These are phyloP conservation scores for Immersiporthe knoxdaviesiana DNA, from an alignment of 2,329 filamentous ascomycete species.

Conservation along the genomic window DNA sequence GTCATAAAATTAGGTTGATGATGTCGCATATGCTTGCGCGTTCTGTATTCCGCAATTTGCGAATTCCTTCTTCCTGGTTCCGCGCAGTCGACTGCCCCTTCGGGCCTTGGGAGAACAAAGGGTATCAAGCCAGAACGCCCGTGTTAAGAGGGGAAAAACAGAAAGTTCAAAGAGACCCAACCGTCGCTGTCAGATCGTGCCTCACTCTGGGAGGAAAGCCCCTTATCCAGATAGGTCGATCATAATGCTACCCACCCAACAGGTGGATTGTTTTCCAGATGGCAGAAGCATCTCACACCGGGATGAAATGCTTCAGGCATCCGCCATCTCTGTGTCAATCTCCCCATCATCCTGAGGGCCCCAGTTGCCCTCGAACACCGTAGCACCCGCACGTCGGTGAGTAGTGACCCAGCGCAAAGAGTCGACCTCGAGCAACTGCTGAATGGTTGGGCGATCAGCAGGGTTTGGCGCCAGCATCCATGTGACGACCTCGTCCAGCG, in stretches of 20 bases:
- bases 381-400: slow-evolving; percentile 84
- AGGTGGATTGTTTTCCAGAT: slow-evolving; percentile 25
- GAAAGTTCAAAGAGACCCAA: slow-evolving; percentile 33
- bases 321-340: slow-evolving; percentile 62
- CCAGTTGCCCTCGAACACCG: slow-evolving; percentile 94
- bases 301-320: slow-evolving; percentile 47
- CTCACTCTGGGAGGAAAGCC: slow-evolving; percentile 26
- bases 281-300: slow-evolving; percentile 32
- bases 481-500: slow-evolving; percentile 80
- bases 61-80: slow-evolving; percentile 13
- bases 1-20: slow-evolving; percentile 24
- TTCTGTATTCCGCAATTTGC: slow-evolving; percentile 20
- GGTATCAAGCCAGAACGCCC: slow-evolving; percentile 34
- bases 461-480: slow-evolving; percentile 87
- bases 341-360: slow-evolving; percentile 68
- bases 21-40: slow-evolving; percentile 21
- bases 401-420: slow-evolving; percentile 80
- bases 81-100: slow-evolving; percentile 16
- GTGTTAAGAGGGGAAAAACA: background rate
- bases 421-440: slow-evolving; percentile 72
- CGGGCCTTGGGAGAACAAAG: slow-evolving; percentile 21
- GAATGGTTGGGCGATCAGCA: slow-evolving; percentile 70
- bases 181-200: slow-evolving; percentile 30
- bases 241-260: slow-evolving; percentile 32
- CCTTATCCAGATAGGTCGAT: slow-evolving; percentile 41